Evolutionary conservation across 2,329 filamentous ascomycete species (phyloP), one percentile per base, ranked within the genome.

Genomic region (Colletotrichum cuscutae): DNA sequence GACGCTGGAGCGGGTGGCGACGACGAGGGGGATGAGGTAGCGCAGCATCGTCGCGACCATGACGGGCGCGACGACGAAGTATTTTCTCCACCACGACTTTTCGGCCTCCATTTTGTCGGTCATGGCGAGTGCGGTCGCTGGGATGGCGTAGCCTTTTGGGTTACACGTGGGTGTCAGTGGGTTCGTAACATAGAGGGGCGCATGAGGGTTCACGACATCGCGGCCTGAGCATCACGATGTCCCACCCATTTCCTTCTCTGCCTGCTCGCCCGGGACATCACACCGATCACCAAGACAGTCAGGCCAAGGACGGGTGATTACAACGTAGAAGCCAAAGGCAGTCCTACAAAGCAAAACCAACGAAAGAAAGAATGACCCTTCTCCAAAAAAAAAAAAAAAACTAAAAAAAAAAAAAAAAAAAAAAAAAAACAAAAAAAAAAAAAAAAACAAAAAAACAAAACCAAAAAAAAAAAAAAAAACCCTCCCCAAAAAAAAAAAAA

Each of bases 1-100:
- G 57, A 79, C 79, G n/a, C 77, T 73, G 5, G 78, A 74, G 56
- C 77, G 77, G 64, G 81, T 84, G 61, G 73, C 69, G 59, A 79
- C 58, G 15, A 83, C 49, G 64, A 80, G 83, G 5, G 83, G 81
- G 6, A 82, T n/a, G 8, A 81, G 73, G 13, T 66, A 52, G 12
- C 66, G 60, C 13, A 63, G n/a, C 53, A 65, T 49, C 13, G 30
- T 66, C 54, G 56, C n/a, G 56, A 42, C 30, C n/a, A 76, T 78
- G 71, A 83, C 77, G 3, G 72, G 76, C 2, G 79, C 77, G 24
- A 85, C 59, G 63, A 81, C 71, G 35, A 72, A 28, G 24, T 61
- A 62, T 42, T 72, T 72, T 32, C 63, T 56, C 24, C 35, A 30
- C 70, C 66, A 72, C 56, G 70, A 72, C 42, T 65, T 70, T 8